phyloP scores from a whole-genome alignment of 2,329 filamentous ascomycete species.

The Alternaria infectoria region DNA sequence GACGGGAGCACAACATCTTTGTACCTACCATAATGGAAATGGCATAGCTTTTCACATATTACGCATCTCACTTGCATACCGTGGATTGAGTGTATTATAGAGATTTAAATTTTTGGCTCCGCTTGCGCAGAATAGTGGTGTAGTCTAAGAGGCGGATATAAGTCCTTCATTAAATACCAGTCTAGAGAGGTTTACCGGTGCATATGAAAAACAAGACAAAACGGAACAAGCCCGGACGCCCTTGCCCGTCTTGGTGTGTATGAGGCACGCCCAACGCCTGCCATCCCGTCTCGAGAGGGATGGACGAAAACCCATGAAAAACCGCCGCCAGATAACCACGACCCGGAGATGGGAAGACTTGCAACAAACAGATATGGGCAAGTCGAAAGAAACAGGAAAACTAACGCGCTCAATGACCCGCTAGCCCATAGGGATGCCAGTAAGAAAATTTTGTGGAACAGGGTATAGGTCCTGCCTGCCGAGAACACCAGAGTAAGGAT shows the following conservation, averaged over 20 bases:
- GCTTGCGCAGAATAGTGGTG: slow-evolving; percentile 36
- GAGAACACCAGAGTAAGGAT: slow-evolving; percentile 46
- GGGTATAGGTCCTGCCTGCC: slow-evolving; percentile 48
- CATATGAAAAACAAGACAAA: slow-evolving; percentile 31
- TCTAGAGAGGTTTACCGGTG: slow-evolving; percentile 43
- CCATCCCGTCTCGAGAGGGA: slow-evolving; percentile 22
- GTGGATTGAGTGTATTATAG: background rate
- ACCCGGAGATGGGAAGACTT: slow-evolving; percentile 32
- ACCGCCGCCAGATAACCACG: slow-evolving; percentile 15
- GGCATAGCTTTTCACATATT: background rate
- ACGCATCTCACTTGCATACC: background rate
- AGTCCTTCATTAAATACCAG: slow-evolving; percentile 51
- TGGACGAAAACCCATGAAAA: slow-evolving; percentile 15
- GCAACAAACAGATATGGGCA: slow-evolving; percentile 34
- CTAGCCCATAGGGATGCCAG: slow-evolving; percentile 28
- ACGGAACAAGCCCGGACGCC: slow-evolving; percentile 36
- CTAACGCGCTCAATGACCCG: slow-evolving; percentile 26
- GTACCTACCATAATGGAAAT: background rate
- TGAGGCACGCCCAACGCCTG: slow-evolving; percentile 43
- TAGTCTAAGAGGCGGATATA: slow-evolving; percentile 48
- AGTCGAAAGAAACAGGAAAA: slow-evolving; percentile 31
- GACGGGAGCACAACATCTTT: background rate
- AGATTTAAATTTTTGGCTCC: slow-evolving; percentile 38
- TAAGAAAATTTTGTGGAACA: slow-evolving; percentile 46
- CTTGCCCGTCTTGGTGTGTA: slow-evolving; percentile 36